Base-by-base conservation (phyloP, 2,329 filamentous ascomycete species). In the Arthrobotrys iridis region DNA sequence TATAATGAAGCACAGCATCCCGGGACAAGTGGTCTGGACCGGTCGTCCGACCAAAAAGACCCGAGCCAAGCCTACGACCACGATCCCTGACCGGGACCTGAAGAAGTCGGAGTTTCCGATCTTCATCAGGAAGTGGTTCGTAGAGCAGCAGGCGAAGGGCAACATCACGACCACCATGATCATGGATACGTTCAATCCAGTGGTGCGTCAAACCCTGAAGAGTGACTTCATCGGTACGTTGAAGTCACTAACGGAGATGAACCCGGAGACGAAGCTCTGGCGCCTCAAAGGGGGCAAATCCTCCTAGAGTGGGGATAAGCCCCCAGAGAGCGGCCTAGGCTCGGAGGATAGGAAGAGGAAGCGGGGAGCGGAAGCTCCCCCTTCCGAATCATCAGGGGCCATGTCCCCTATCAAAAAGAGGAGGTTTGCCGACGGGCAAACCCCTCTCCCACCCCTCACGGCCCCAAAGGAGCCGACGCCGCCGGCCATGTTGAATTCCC, bases 21-120 rank as follows among this genome's bases (percentile, higher is more conserved):
- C 63, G 4, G 94, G 94, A 6, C 92, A 91, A 0, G 92, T 94
- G 4, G 97, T 93, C 0, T 97, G 93, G 93, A 97, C 94, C 0
- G 94, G 94, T 0, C 88, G 91, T 78, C 88, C 57, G 1, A 41
- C 43, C 2, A 90, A 55, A 89, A 88, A 3, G 93, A 93, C 0
- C 86, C 91, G 35, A 91, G 91, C 0, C 24, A 85, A 84, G 35
- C 83, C 82, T 68, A 84, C 81, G 71, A 81, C 78, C 67, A 85
- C 84, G 18, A 83, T 83, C 60, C 85, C 86, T 0, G 87, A 92
- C 92, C 79, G 85, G 88, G 78, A 85, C 84, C 85, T 91, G 84
- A 74, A 6, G 37, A 72, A 64, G 41, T 10, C 75, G 15, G 78
- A 78, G 7, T 78, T 78, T 33, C 80, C 79, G 15, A 83, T 82